Evolutionary conservation across 352 stramenopile species (phyloP).

Genomic region (Pythium dissotocum): DNA sequence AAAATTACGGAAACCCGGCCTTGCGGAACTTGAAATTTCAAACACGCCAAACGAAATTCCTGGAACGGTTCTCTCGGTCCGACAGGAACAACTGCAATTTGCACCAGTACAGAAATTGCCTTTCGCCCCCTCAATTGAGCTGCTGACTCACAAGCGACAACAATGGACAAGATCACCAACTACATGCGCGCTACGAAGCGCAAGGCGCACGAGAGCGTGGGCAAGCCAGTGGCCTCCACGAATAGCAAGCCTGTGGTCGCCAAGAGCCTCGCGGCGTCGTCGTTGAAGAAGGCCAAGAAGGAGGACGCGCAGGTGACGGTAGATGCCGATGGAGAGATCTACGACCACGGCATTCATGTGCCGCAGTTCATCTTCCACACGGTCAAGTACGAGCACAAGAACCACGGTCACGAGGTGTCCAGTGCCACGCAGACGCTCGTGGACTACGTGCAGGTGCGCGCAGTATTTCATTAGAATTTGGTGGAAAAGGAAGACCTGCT

Average conservation of each 20-base stretch:
- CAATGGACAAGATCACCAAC: conserved; percentile 68
- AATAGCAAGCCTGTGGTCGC: not conserved
- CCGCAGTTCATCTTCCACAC: conserved; percentile 62
- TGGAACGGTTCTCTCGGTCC: not conserved
- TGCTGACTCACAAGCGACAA: not conserved
- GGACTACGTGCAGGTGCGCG: conserved; percentile 49
- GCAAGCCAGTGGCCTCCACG: conserved; percentile 1
- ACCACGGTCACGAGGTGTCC: conserved; percentile 34
- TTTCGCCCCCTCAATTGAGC: not conserved
- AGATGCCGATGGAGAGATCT: conserved; percentile 24
- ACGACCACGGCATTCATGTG: conserved; percentile 37
- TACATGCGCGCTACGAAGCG: conserved; percentile 65
- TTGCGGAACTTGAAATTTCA: conserved; percentile 15
- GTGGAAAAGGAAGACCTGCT: not conserved
- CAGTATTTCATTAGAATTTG: not conserved
- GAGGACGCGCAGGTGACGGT: not conserved
- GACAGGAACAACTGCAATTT: not conserved
- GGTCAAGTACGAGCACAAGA: conserved; percentile 57
- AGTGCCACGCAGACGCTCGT: conserved; percentile 40
- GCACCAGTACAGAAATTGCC: not conserved
- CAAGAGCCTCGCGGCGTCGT: conserved; percentile 15
- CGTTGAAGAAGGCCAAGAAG: conserved; percentile 25
- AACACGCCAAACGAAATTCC: conserved; percentile 5
- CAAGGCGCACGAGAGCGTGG: conserved; percentile 36
- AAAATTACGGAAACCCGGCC: conserved; percentile 1